A percentile compares a stretch with the other conserved stretches of the same genome.
Conservation (phyloP, 2,329 filamentous ascomycete genomes). For the Tricladium varicosporioides region DNA sequence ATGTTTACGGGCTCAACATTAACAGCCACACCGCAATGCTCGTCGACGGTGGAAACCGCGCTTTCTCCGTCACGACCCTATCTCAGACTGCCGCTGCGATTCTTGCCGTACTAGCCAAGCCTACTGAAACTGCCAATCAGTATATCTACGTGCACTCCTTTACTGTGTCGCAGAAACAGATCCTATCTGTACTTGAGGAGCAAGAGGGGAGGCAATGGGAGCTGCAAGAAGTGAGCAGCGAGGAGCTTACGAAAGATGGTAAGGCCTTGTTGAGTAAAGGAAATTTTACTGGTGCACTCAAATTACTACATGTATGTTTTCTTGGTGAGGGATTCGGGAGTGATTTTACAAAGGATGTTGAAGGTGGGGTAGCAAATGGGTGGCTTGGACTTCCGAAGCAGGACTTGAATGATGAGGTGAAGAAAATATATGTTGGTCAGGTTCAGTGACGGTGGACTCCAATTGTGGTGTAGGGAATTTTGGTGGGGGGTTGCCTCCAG, state of each 20-base stretch:
- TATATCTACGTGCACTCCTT: slow-evolving; percentile 35
- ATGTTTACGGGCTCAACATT: slow-evolving; percentile 35
- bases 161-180: slow-evolving; percentile 33
- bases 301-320: slow-evolving; percentile 10
- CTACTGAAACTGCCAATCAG: slow-evolving; percentile 35
- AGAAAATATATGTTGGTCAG: neutral
- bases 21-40: slow-evolving; percentile 32
- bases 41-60: slow-evolving; percentile 32
- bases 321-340: slow-evolving; percentile 15
- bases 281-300: slow-evolving; percentile 10
- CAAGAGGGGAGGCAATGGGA: slow-evolving; percentile 33
- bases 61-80: slow-evolving; percentile 33
- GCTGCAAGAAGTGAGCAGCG: slow-evolving; percentile 21
- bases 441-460: too few species aligned
- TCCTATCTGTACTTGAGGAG: slow-evolving; percentile 33
- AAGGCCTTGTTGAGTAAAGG: slow-evolving; percentile 7
- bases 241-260: slow-evolving; percentile 10
- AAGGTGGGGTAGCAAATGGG: slow-evolving; percentile 11
- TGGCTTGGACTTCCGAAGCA: slow-evolving; percentile 14
- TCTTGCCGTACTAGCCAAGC: slow-evolving; percentile 34
- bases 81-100: slow-evolving; percentile 34
- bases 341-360: slow-evolving; percentile 9
- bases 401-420: slow-evolving; percentile 5
- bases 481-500: too few species aligned
- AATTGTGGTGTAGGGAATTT: too few species aligned